Percentiles rank a stretch among this genome's conserved stretches.
phyloP scores from a whole-genome alignment of 2,329 filamentous ascomycete species.

The Penicillium expansum region DNA sequence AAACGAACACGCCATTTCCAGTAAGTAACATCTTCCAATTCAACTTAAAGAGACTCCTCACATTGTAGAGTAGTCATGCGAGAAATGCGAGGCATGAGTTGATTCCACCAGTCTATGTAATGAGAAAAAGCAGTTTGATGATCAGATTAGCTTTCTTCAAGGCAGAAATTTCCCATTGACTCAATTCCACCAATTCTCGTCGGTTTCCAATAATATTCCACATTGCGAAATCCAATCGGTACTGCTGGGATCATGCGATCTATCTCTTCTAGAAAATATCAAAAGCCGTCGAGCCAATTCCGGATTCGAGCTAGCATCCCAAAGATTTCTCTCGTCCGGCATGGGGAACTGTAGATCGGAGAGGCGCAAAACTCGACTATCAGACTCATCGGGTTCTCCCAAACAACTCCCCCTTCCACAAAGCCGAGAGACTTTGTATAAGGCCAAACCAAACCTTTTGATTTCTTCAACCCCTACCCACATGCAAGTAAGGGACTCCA shows the following conservation, averaged over 20 bases:
- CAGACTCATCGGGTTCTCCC: background rate
- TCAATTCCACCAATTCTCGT: background rate
- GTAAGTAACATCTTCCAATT: no score
- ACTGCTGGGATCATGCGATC: background rate
- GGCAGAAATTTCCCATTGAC: background rate
- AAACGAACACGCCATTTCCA: background rate
- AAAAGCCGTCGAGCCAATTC: background rate
- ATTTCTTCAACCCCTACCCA: background rate
- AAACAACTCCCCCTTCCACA: background rate
- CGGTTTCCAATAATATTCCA: background rate
- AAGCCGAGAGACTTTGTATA: background rate
- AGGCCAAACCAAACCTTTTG: background rate
- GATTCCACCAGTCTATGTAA: no score
- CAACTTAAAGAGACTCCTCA: background rate
- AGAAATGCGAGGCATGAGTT: background rate
- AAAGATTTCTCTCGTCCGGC: background rate
- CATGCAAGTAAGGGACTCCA: background rate
- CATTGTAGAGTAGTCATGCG: background rate
- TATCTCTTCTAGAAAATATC: background rate
- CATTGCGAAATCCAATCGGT: background rate
- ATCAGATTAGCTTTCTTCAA: no score
- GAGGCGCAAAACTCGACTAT: background rate
- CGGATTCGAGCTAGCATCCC: background rate
- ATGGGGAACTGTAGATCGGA: background rate
- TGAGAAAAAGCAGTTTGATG: no score